Base-by-base conservation (phyloP, 148 eudicot genomes). In the Rhododendron mucronatum region DNA sequence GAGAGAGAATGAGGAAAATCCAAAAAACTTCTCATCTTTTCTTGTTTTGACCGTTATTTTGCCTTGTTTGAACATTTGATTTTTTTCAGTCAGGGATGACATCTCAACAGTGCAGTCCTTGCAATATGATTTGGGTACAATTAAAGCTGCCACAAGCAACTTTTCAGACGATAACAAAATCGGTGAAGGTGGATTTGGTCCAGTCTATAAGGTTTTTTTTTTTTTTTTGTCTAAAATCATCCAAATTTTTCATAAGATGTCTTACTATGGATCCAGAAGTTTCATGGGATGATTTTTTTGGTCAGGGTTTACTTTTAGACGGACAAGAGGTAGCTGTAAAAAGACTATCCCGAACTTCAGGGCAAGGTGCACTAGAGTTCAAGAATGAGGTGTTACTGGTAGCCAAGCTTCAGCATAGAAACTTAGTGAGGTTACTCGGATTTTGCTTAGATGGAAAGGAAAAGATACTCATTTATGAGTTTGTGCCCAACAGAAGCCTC, bases 271-370 rank as follows among this genome's bases (percentile, higher is more conserved):
- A 39, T 33, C 14, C 9, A 35, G 8, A 59, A 39, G 5, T 20
- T 57, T 55, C 30, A 16, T 0, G 7, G 7, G 9, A 15, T 11
- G 21, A 1, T 80, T 2, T 53, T 10, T 39, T 18, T 81, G 12
- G 33, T 61, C 13, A 93, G 95, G 95, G 95, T 15, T 81, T 21
- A 7, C 88, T 67, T 67, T 35, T 35, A 26, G 5, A 67, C 10
- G 35, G 33, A 11, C 74, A 26, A 67, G 74, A 67, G 35, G 35
- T 67, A n/a, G 74, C 74, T 26, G 35, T 67, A 1, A 67, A 67
- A 14, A 67, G 71, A 30, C 71, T 65, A 65, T 65, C 71, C n/a
- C 30, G 71, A 65, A 65, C 14, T 30, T 65, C 71, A n/a, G 30
- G 71, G 1, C 83, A 80, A 80, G 83, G 83, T 16, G 57, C 13